Percentiles rank a stretch among this genome's conserved stretches.
Conservation (phyloP, 2,329 filamentous ascomycete genomes). For the Magnaporthiopsis rhizophila region DNA sequence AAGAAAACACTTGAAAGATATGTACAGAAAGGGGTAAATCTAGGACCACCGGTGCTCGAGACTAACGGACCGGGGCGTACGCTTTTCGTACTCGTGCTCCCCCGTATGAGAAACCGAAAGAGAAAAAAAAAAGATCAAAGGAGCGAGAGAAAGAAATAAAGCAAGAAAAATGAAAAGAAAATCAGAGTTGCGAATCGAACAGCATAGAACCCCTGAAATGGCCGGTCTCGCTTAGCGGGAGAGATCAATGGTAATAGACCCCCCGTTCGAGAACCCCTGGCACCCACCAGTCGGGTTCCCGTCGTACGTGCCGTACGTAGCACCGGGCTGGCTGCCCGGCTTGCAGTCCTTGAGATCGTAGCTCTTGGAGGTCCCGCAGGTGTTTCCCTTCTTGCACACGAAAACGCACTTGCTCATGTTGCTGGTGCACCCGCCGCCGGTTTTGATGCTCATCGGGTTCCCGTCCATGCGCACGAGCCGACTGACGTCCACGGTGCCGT, state of each 20-base stretch:
- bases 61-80: background rate
- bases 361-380: conserved; percentile 24
- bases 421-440: conserved; percentile 29
- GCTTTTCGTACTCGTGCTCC: too few relatives aligned
- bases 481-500: conserved; percentile 32
- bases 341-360: conserved; percentile 31
- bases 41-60: background rate
- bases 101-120: too few relatives aligned
- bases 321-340: background rate
- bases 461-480: conserved; percentile 36
- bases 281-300: conserved; percentile 22
- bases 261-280: conserved; percentile 20
- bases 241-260: conserved; percentile 4
- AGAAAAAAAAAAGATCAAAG: too few relatives aligned
- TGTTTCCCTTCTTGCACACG: conserved; percentile 25
- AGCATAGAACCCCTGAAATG: background rate
- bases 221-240: background rate
- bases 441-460: conserved; percentile 24
- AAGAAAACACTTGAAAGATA: background rate
- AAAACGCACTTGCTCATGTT: conserved; percentile 34
- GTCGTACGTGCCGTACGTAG: conserved; percentile 12
- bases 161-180: background rate
- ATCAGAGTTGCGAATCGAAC: background rate
- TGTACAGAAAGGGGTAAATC: background rate
- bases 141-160: too few relatives aligned